phyloP scores from a whole-genome alignment of 495 filamentous ascomycete species.

The Penicillium psychrofluorescens region DNA sequence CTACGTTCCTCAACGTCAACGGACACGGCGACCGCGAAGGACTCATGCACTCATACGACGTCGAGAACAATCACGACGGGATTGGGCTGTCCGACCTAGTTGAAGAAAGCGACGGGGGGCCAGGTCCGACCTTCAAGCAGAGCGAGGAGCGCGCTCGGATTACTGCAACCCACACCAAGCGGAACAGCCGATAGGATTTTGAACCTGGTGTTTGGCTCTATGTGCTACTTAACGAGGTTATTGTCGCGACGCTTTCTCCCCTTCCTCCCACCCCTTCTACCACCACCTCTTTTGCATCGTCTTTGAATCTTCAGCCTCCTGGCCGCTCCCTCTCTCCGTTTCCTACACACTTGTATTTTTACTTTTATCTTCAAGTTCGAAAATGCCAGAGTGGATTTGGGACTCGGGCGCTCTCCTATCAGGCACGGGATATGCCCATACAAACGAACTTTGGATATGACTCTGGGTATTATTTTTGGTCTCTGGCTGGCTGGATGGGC shows the following conservation, averaged over 20 bases:
- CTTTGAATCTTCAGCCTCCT: constrained; percentile 5
- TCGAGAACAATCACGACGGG: constrained; percentile 51
- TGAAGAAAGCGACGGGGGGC: constrained; percentile 60
- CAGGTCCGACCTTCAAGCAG: constrained; percentile 31
- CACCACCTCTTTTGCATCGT: constrained; percentile 6
- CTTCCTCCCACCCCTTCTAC: constrained; percentile 9
- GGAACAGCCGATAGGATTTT: constrained; percentile 22
- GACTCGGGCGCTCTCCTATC: constrained; percentile 17
- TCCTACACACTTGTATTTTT: constrained; percentile 25
- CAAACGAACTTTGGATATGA: constrained; percentile 33
- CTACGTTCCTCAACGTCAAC: constrained; percentile 43
- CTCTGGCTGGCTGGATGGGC: constrained; percentile 14
- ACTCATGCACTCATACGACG: constrained; percentile 76
- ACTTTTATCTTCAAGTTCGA: constrained; percentile 16
- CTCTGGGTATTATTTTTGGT: constrained; percentile 10
- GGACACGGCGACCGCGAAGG: constrained; percentile 60
- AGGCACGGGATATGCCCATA: constrained; percentile 27
- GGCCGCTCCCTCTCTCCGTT: constrained; percentile 2
- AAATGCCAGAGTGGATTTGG: constrained; percentile 19
- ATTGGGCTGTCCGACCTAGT: constrained; percentile 62
- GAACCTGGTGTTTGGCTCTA: constrained; percentile 5
- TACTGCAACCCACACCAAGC: constrained; percentile 27
- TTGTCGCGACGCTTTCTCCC: constrained; percentile 11
- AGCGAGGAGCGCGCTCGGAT: constrained; percentile 19
- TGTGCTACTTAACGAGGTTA: constrained; percentile 12